Percentiles rank a stretch among this genome's conserved stretches.
phyloP scores from a whole-genome alignment of 805 yeast species.

The Candida quercuum region DNA sequence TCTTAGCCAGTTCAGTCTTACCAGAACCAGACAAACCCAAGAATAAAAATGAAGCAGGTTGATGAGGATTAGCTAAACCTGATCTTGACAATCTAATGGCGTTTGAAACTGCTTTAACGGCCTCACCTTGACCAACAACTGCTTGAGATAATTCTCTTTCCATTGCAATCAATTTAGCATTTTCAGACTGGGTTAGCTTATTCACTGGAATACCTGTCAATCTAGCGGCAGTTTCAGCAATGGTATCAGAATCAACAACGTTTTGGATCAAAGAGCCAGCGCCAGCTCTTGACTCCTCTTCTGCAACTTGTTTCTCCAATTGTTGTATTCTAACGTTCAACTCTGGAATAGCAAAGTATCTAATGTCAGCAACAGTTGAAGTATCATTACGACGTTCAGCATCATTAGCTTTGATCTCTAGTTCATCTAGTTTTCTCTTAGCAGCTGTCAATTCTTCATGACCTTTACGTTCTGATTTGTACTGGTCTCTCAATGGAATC shows the following conservation, averaged over 20 bases:
- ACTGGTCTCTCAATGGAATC: conserved; percentile 79
- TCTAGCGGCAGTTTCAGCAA: conserved; percentile 95
- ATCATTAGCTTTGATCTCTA: conserved; percentile 87
- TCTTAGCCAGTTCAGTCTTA: conserved; percentile 96
- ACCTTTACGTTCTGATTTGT: conserved; percentile 80
- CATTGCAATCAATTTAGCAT: conserved; percentile 89
- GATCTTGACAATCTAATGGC: conserved; percentile 91
- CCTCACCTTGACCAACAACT: conserved; percentile 95
- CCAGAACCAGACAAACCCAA: conserved; percentile 96
- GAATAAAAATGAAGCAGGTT: conserved; percentile 93
- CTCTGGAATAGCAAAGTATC: conserved; percentile 97
- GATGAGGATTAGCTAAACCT: conserved; percentile 93
- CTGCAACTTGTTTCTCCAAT: conserved; percentile 72
- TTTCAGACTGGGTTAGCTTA: conserved; percentile 93
- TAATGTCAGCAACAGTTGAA: conserved; percentile 89
- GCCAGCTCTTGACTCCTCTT: conserved; percentile 60
- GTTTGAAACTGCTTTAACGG: conserved; percentile 93
- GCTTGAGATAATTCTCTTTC: conserved; percentile 74
- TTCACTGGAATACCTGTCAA: conserved; percentile 95
- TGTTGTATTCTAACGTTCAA: conserved; percentile 67
- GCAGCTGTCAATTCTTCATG: conserved; percentile 87
- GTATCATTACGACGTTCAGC: conserved; percentile 97
- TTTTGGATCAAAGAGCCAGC: conserved; percentile 71
- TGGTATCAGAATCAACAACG: conserved; percentile 86
- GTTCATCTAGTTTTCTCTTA: conserved; percentile 86